Evolutionary conservation across 2,329 filamentous ascomycete genomes (phyloP), one percentile per base, ranked within the genome.

Genomic region (Aureobasidium sp.): DNA sequence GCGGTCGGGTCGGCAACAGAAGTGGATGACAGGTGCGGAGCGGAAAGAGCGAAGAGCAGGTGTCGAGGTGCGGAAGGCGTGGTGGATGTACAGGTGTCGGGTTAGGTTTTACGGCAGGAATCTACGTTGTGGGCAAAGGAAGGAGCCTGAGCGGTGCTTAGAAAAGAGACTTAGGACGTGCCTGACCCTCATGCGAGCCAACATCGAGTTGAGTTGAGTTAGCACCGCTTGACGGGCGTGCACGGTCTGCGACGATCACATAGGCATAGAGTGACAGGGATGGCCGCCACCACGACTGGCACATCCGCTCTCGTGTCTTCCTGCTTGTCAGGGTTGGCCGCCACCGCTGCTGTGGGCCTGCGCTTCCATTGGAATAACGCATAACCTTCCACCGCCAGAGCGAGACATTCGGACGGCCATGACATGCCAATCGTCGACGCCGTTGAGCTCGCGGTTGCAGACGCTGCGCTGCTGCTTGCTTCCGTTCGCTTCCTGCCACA

Each of bases 401-500:
- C 52, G 37, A 41, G 52, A 41, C 52, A 55, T 57, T 12, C n/a
- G 39, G 22, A 29, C 31, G 6, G 25, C 36, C 22, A 37, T 34
- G 49, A 53, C 49, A 53, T 53, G 27, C 20, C 27, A 34, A 34
- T 53, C 39, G 53, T 44, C 53, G 42, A 36, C 48, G 55, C 42
- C 55, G 53, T 45, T 45, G 53, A n/a, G n/a, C 31, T 36, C 12
- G 47, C 47, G 31, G 45, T 48, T 48, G 45, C 45, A 48, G 45
- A 48, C 45, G 45, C 45, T 57, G 53, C 45, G 45, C 45, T 57
- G 53, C 53, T n/a, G 53, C 53, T n/a, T 57, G 39, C 41, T 47
- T 58, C 41, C 41, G 55, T 58, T 45, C 55, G 55, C 55, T 47
- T 58, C 55, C 41, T 58, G 55, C 55, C 55, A 58, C 55, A 58